Percentiles rank a stretch among this genome's conserved stretches.
Evolutionary conservation across 1,284 basidiomycete species (phyloP).

Genomic region (Ceratobasidium sp.): DNA sequence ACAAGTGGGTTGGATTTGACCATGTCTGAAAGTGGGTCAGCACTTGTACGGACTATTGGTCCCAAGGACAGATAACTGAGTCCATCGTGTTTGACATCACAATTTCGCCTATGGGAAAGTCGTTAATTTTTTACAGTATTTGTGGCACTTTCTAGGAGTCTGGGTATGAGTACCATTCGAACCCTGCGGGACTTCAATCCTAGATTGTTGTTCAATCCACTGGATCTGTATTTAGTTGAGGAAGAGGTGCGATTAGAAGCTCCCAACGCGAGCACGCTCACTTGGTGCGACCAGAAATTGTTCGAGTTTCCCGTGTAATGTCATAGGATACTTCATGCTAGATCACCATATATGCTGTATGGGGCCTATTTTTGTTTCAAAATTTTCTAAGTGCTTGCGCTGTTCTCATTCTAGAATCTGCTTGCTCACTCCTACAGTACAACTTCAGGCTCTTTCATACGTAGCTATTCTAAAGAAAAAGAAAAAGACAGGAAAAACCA

Average conservation of each 20-base stretch:
- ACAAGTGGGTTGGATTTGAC: no score
- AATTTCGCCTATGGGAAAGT: slow-evolving; percentile 51
- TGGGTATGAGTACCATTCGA: slow-evolving; percentile 53
- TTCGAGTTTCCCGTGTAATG: no score
- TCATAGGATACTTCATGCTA: no score
- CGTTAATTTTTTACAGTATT: slow-evolving; percentile 54
- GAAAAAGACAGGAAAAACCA: no score
- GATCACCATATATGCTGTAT: no score
- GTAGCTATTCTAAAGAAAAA: no score
- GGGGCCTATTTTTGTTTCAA: no score
- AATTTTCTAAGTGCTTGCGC: no score
- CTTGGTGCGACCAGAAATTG: not conserved
- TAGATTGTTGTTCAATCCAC: not conserved
- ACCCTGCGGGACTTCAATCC: slow-evolving; percentile 56
- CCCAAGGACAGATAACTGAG: slow-evolving; percentile 50
- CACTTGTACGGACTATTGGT: slow-evolving; percentile 56
- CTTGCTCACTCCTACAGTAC: no score
- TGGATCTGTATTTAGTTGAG: not conserved
- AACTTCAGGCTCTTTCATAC: no score
- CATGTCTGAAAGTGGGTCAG: no score
- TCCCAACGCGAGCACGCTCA: not conserved
- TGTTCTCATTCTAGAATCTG: no score
- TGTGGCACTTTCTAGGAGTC: slow-evolving; percentile 58
- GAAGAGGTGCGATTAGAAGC: slow-evolving; percentile 5
- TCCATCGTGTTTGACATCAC: slow-evolving; percentile 57